A percentile compares a stretch with the other conserved stretches of the same genome.
Evolutionary conservation across 208 protist species (phyloP).

Genomic region (Acanthamoeba healyi): DNA sequence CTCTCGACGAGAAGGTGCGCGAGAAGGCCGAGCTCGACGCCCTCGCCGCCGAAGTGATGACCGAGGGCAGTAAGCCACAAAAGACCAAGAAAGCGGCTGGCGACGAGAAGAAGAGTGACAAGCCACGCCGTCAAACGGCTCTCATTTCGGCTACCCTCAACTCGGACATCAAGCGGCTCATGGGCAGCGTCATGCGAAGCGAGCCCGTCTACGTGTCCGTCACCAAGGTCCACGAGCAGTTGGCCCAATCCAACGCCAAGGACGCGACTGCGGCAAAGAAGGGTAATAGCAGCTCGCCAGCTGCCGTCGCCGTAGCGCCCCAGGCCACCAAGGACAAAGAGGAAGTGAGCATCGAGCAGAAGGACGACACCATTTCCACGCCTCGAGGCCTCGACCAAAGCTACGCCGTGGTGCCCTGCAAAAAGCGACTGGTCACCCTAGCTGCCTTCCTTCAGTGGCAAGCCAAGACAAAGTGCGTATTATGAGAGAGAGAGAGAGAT

Average conservation of each 20-base stretch:
- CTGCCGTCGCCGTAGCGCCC: too few species aligned
- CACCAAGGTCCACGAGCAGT: slow-evolving; percentile 21
- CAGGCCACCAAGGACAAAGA: not conserved
- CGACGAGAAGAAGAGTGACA: not conserved
- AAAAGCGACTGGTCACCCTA: slow-evolving; percentile 90
- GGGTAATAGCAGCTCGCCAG: not conserved
- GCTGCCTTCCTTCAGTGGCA: slow-evolving; percentile 90
- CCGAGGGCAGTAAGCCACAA: not conserved
- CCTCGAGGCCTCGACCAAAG: slow-evolving; percentile 87
- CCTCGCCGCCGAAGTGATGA: not conserved
- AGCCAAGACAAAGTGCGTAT: slow-evolving; percentile 72
- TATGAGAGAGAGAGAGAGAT: too few species aligned
- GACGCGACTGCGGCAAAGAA: not conserved
- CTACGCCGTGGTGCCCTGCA: slow-evolving; percentile 89
- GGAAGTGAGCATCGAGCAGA: not conserved
- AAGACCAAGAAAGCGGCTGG: not conserved
- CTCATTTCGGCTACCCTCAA: slow-evolving; percentile 66
- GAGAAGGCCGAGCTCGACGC: slow-evolving; percentile 1
- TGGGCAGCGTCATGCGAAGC: slow-evolving; percentile 62
- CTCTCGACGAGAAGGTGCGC: slow-evolving; percentile 52
- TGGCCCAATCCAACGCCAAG: not conserved
- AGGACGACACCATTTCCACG: slow-evolving; percentile 67
- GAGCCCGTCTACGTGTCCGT: slow-evolving; percentile 61
- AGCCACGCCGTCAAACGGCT: slow-evolving; percentile 14
- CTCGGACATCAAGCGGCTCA: slow-evolving; percentile 41